Evolutionary conservation across 75 land plant genomes (phyloP).

Genomic region (Pseudotsuga menziesii): DNA sequence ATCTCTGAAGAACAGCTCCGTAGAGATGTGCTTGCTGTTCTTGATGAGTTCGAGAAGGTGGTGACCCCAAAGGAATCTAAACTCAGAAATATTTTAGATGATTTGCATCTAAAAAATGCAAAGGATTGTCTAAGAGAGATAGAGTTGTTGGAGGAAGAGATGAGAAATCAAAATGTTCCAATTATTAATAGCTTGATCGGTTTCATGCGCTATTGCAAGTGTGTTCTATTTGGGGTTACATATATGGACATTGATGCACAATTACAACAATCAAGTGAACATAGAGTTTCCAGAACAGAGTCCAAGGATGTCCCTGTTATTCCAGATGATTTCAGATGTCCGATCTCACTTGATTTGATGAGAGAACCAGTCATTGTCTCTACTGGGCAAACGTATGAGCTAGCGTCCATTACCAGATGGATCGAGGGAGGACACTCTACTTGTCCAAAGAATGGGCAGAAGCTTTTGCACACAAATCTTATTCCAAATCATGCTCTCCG

Average conservation of each 20-base stretch:
- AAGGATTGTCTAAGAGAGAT: conserved; percentile 60
- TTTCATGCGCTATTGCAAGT: conserved; percentile 58
- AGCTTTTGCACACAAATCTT: conserved; percentile 48
- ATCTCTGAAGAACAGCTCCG: conserved; percentile 26
- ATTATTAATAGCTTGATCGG: conserved; percentile 36
- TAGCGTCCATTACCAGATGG: conserved; percentile 57
- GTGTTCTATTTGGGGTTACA: conserved; percentile 38
- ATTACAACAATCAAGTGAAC: background rate
- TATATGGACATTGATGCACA: background rate
- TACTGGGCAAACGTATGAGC: conserved; percentile 78
- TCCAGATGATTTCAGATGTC: conserved; percentile 71
- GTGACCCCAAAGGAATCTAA: conserved; percentile 28
- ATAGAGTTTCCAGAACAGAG: no score
- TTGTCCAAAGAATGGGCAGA: conserved; percentile 68
- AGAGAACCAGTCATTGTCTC: conserved; percentile 69
- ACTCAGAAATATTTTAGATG: conserved; percentile 39
- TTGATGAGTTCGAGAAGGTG: conserved; percentile 41
- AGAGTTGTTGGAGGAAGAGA: conserved; percentile 45
- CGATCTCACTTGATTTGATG: conserved; percentile 75
- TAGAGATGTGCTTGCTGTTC: conserved; percentile 24
- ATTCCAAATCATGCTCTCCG: conserved; percentile 62
- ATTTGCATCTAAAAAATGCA: conserved; percentile 41
- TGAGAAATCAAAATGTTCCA: background rate
- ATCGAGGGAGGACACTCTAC: conserved; percentile 60
- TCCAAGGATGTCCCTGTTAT: conserved; percentile 5